Conservation (phyloP, 2,329 filamentous ascomycete species). For the Aureobasidium vineae region DNA sequence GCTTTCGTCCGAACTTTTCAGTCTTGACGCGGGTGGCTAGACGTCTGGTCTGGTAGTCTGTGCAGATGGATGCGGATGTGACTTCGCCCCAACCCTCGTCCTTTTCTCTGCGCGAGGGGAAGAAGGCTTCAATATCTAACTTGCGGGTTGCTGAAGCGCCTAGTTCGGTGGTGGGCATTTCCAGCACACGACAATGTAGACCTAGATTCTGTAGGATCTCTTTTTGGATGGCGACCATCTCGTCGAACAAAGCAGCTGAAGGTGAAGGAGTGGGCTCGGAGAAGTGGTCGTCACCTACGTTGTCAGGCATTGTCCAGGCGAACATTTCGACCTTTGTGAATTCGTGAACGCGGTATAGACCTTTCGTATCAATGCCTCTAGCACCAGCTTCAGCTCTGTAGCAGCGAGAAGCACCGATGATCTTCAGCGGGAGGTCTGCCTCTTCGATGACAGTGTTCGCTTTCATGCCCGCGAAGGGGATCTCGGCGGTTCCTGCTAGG, state of each 20-base stretch:
- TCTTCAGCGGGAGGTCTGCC: slow-evolving; percentile 68
- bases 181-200: slow-evolving; percentile 81
- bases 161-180: slow-evolving; percentile 87
- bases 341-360: slow-evolving; percentile 94
- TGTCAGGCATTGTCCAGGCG: slow-evolving; percentile 72
- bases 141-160: slow-evolving; percentile 86
- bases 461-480: slow-evolving; percentile 88
- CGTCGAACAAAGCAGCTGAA: slow-evolving; percentile 66
- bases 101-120: slow-evolving; percentile 70
- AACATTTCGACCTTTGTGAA: slow-evolving; percentile 99
- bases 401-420: slow-evolving; percentile 84
- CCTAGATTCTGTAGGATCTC: slow-evolving; percentile 76
- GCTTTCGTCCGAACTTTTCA: slow-evolving; percentile 47
- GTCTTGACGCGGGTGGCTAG: slow-evolving; percentile 70
- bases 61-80: slow-evolving; percentile 85
- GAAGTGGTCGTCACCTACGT: slow-evolving; percentile 33
- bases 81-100: slow-evolving; percentile 88
- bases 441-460: slow-evolving; percentile 68
- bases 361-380: slow-evolving; percentile 85
- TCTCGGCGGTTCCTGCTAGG: slow-evolving; percentile 88
- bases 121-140: slow-evolving; percentile 90
- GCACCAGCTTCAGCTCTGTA: slow-evolving; percentile 94
- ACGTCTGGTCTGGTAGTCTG: slow-evolving; percentile 87
- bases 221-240: slow-evolving; percentile 83
- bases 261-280: slow-evolving; percentile 35